Percentiles rank a stretch among this genome's conserved stretches.
Evolutionary conservation across 163 green algal species (phyloP).

Genomic region (Chlorella variabilis): DNA sequence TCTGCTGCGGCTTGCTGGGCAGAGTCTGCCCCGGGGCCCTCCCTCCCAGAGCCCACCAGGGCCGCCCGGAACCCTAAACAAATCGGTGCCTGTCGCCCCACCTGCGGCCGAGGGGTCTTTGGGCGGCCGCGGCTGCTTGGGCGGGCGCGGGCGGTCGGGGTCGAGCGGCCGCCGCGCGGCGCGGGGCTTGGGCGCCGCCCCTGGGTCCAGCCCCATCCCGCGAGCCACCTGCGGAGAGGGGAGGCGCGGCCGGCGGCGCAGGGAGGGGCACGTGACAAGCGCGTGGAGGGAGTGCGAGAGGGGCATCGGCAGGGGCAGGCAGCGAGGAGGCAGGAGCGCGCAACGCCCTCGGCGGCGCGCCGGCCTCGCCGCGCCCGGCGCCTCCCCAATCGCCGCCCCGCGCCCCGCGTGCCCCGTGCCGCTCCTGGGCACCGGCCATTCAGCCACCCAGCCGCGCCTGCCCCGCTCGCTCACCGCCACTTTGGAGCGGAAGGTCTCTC

Average conservation of each 20-base stretch:
- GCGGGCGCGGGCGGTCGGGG: constrained; percentile 8
- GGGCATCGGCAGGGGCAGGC: background rate
- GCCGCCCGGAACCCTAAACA: too few relatives aligned
- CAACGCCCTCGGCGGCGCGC: background rate
- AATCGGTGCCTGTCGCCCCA: too few relatives aligned
- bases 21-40: too few relatives aligned
- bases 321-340: too few relatives aligned
- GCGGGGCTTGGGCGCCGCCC: constrained; percentile 11
- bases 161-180: background rate
- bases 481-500: constrained; percentile 42
- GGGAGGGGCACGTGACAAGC: background rate
- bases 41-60: too few relatives aligned
- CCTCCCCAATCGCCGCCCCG: background rate
- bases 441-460: too few relatives aligned
- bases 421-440: too few relatives aligned
- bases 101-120: background rate
- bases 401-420: background rate
- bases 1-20: too few relatives aligned
- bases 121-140: constrained; percentile 6
- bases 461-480: constrained; percentile 43
- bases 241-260: too few relatives aligned
- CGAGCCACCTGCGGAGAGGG: constrained; percentile 23
- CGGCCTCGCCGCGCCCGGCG: background rate
- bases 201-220: constrained; percentile 17
- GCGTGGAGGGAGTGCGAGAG: background rate